phyloP scores from a whole-genome alignment of 345 rosid genomes.

The Bruguiera parviflora region DNA sequence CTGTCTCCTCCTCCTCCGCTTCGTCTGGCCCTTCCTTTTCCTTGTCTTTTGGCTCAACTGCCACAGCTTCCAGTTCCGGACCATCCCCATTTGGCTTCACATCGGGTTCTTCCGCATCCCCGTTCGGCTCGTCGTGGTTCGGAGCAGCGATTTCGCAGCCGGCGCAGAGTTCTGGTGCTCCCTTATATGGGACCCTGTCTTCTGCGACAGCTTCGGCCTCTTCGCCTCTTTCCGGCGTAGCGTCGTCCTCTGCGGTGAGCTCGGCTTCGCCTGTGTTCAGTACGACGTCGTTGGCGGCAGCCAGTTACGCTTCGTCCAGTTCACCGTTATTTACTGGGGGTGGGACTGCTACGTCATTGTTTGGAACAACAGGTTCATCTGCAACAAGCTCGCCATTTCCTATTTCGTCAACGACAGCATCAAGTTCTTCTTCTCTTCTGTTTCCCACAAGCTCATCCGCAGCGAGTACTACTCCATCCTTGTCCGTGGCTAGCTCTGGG shows the following conservation, averaged over 20 bases:
- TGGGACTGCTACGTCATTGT: conserved; percentile 12
- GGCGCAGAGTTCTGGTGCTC: no score
- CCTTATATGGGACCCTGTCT: conserved; percentile 10
- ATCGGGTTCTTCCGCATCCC: conserved; percentile 21
- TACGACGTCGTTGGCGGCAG: conserved; percentile 23
- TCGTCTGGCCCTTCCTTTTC: not conserved
- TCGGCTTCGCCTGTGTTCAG: conserved; percentile 17
- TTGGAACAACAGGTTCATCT: conserved; percentile 18
- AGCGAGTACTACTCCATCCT: conserved; percentile 13
- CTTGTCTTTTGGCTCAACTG: not conserved
- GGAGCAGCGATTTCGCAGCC: conserved; percentile 14
- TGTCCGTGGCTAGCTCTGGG: conserved; percentile 22
- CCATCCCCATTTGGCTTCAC: conserved; percentile 8
- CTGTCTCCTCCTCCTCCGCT: not conserved
- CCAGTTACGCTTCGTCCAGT: not conserved
- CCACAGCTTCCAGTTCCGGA: not conserved
- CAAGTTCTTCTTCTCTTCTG: conserved; percentile 1
- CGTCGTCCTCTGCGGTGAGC: not conserved
- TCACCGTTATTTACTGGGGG: not conserved
- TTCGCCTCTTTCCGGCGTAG: not conserved
- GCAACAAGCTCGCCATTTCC: not conserved
- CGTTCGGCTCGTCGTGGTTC: conserved; percentile 30
- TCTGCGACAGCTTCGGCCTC: conserved; percentile 5
- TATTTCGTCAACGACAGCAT: not conserved
- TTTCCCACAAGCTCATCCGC: conserved; percentile 12